Evolutionary conservation across 129 eudicot species (phyloP), one percentile per base, ranked within the genome.

Genomic region (Chrysanthemum lavandulifolium): DNA sequence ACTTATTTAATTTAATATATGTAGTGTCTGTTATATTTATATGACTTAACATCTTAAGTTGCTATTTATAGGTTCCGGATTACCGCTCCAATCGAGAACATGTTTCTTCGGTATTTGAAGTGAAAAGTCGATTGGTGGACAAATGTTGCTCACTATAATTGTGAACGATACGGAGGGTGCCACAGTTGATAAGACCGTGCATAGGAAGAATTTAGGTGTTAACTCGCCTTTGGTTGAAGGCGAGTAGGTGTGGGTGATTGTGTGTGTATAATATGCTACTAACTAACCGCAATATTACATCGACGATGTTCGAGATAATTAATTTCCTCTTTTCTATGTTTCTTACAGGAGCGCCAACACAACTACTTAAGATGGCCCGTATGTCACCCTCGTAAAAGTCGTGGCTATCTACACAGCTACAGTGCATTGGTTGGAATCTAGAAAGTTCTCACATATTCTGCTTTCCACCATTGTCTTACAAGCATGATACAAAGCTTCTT

Each of bases 51-150:
- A 40, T 66, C 66, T 73, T 23, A 56, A 69, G 11, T 63, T 71
- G 47, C 16, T 48, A 33, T 47, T 77, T 18, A 54, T 54, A 89
- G 96, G 99, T 95, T 33, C 99, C 99, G 68, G 99, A 57, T 76
- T 95, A 69, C 99, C 0, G 97, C 88, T 77, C 99, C 99, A 0
- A 91, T 95, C 79, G 99, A 95, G 84, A 95, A 91, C 89, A 95
- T 95, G 99, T 91, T 95, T 73, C 88, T 95, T 43, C 90, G 99
- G 10, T 95, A 95, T 77, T 97, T 95, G 61, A 95, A 95, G 79
- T 89, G 97, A 60, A 95, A 95, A 79, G 99, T 97, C 65, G 99
- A 95, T 82, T 95, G 99, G 99, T 95, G 99, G 99, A 95, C 99
- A 65, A 95, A 95, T 77, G 99, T 95, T 68, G 99, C 99, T 48